Conservation (phyloP, 163 green algal species). For the Chlamydomonas reinhardtii region DNA sequence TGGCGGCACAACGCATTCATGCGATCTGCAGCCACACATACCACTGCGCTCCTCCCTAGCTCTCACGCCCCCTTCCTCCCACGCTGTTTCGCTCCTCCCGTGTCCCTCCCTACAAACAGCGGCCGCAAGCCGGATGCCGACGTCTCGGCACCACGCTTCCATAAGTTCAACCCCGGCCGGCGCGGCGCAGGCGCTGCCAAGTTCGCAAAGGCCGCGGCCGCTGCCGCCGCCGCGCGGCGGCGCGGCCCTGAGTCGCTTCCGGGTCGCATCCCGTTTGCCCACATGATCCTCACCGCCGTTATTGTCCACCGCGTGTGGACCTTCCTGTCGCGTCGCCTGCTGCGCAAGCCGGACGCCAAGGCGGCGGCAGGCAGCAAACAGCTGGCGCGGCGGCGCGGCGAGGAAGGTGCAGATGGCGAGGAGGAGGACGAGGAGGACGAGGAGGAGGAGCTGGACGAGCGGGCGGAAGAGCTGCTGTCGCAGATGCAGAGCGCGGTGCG, state of each 20-base stretch:
- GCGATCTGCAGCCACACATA: too few species aligned
- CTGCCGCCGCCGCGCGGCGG: not conserved
- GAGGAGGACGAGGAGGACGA: constrained; percentile 10
- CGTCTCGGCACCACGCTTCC: not conserved
- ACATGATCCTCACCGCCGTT: constrained; percentile 13
- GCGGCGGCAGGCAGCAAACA: too few species aligned
- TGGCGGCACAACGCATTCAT: too few species aligned
- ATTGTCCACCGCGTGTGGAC: constrained; percentile 27
- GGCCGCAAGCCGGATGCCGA: too few species aligned
- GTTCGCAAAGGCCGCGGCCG: not conserved
- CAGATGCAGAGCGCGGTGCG: constrained; percentile 34
- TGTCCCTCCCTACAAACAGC: too few species aligned
- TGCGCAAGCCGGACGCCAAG: not conserved
- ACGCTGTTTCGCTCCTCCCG: too few species aligned
- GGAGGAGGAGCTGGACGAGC: constrained; percentile 30
- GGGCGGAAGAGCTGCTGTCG: not conserved
- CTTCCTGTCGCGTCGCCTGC: constrained; percentile 8
- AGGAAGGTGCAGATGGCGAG: not conserved
- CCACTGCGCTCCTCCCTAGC: too few species aligned
- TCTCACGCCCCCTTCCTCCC: too few species aligned
- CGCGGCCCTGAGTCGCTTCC: not conserved
- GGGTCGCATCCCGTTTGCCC: constrained; percentile 22
- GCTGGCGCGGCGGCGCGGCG: not conserved
- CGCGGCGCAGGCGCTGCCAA: not conserved
- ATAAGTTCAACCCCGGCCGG: constrained; percentile 43